A percentile compares a stretch with the other conserved stretches of the same genome.
These are phyloP conservation scores for Coemansia sp. DNA, from an alignment of 371 early-diverging fungal genomes.

Conservation along the genomic window DNA sequence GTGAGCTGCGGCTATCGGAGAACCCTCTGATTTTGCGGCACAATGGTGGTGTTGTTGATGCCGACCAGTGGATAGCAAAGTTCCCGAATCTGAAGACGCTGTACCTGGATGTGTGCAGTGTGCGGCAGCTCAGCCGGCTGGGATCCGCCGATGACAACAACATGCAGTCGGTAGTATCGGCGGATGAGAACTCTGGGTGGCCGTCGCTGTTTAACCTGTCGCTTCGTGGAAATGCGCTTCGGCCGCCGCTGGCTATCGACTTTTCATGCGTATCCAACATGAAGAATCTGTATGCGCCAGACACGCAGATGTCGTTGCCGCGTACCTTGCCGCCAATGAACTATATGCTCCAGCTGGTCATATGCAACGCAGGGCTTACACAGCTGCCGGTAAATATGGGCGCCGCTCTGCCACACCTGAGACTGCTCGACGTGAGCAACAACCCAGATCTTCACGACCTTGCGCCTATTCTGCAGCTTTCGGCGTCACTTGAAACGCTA, in stretches of 20 bases:
- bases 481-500: conserved; percentile 40
- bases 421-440: conserved; percentile 48
- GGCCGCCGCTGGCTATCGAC: conserved; percentile 30
- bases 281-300: conserved; percentile 48
- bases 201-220: conserved; percentile 40
- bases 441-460: conserved; percentile 38
- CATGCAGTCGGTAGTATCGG: neutral
- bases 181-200: conserved; percentile 11
- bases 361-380: conserved; percentile 36
- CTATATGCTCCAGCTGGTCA: conserved; percentile 39
- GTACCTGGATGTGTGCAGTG: conserved; percentile 45
- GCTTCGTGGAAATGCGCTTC: conserved; percentile 38
- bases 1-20: conserved; percentile 48
- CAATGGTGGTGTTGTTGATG: conserved; percentile 30
- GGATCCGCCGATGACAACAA: neutral
- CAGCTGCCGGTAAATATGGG: conserved; percentile 47
- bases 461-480: conserved; percentile 27
- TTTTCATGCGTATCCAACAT: conserved; percentile 30
- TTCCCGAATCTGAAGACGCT: conserved; percentile 48
- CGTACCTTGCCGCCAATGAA: conserved; percentile 32
- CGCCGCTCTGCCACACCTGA: conserved; percentile 39
- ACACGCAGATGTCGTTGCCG: conserved; percentile 38
- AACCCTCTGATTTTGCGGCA: conserved; percentile 47
- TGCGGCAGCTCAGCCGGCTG: conserved; percentile 26
- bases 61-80: conserved; percentile 27